These are phyloP conservation scores for Jacaranda mimosifolia DNA, from an alignment of 257 asterid species.

Conservation along the genomic window DNA sequence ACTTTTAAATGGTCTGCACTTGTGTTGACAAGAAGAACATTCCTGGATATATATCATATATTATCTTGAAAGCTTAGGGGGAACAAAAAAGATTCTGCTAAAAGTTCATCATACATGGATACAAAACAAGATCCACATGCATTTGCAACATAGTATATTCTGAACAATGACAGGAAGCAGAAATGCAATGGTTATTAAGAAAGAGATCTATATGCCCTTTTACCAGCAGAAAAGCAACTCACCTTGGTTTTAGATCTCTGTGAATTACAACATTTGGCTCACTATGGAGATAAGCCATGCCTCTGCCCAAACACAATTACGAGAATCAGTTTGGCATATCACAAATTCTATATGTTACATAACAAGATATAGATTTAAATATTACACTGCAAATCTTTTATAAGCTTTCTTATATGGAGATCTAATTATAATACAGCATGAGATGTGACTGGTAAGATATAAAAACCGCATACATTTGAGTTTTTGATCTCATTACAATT, in stretches of 20 bases:
- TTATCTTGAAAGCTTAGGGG: slow-evolving; percentile 27
- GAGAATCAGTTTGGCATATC: slow-evolving; percentile 26
- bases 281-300: slow-evolving; percentile 98
- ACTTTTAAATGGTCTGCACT: slow-evolving; percentile 97
- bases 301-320: slow-evolving; percentile 62
- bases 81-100: neutral
- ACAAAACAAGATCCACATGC: slow-evolving; percentile 2
- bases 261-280: slow-evolving; percentile 97
- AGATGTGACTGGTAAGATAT: neutral
- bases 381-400: neutral
- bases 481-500: too few relatives aligned
- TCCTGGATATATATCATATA: slow-evolving; percentile 60
- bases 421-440: neutral
- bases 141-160: neutral
- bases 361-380: slow-evolving; percentile 12
- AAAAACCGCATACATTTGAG: neutral
- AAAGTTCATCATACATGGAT: slow-evolving; percentile 11
- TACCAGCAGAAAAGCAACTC: slow-evolving; percentile 41
- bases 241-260: slow-evolving; percentile 98
- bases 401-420: neutral
- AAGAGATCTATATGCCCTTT: slow-evolving; percentile 1
- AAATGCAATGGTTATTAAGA: neutral
- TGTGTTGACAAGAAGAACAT: slow-evolving; percentile 90
- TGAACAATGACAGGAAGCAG: slow-evolving; percentile 22
- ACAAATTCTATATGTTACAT: neutral